Base-by-base conservation (phyloP, 129 eudicot species). In the Chrysanthemum seticuspe region DNA sequence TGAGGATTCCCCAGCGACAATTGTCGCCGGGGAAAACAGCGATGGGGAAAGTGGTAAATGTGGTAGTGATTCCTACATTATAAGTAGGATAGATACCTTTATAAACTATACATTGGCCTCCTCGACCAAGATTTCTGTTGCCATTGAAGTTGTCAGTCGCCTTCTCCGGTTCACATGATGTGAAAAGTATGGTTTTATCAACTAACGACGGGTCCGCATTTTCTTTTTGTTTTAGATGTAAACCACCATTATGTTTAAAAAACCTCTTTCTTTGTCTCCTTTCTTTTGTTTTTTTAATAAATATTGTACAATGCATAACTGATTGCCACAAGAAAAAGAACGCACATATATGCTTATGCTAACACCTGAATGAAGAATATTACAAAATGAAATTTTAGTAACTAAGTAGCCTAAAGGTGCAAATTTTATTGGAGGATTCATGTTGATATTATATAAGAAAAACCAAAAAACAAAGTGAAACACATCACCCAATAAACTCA, bases 71-170 rank as follows among this genome's bases (percentile, higher is more conserved):
- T n/a, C n/a, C n/a, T n/a, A n/a, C n/a, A n/a, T n/a, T n/a, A n/a
- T n/a, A n/a, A n/a, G n/a, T n/a, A n/a, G n/a, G n/a, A n/a, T n/a
- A n/a, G n/a, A n/a, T 80, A 1, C 74, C 83, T 52, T 80, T 74
- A 62, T 74, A 80, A 1, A 80, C 76, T 2, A 80, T 80, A 40
- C 79, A 80, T 70, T 80, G 84, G 3, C 80, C 80, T 62, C 84
- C 84, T 47, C 63, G 51, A 12, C 84, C 84, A 3, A 75, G 53
- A 67, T 75, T 69, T 48, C 70, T 67, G 1, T 80, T 75, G 10
- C 62, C 63, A 11, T 75, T 80, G 49, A 74, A 80, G 49, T 80
- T 9, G 53, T 80, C 74, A 0, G 78, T 80, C 0, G 84, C 84
- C 49, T 70, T 80, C 13, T 45, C 78, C 19, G 75, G 15, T 77